phyloP scores from a whole-genome alignment of 257 asterid species.

The Nicotiana benthamiana region DNA sequence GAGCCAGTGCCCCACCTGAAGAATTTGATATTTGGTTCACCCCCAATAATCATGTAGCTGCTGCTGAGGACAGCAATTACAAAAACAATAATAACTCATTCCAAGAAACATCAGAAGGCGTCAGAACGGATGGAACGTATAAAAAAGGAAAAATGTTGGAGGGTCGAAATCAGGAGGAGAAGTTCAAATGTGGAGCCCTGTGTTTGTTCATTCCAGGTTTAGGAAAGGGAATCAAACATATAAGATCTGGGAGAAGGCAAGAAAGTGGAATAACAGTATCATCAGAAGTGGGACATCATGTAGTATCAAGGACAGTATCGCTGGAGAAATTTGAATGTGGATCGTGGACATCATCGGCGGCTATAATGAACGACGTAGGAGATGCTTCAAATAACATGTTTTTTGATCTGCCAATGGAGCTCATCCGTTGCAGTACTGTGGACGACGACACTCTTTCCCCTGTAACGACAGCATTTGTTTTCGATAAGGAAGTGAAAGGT shows the following conservation, averaged over 20 bases:
- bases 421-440: conserved; percentile 40
- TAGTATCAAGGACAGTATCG: conserved; percentile 57
- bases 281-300: conserved; percentile 7
- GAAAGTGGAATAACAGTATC: conserved; percentile 22
- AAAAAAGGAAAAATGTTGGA: neutral
- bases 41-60: neutral
- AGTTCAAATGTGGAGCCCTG: conserved; percentile 64
- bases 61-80: neutral
- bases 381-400: conserved; percentile 35
- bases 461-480: conserved; percentile 56
- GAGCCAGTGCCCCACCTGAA: conserved; percentile 47
- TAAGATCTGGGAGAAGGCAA: conserved; percentile 31
- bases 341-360: conserved; percentile 58
- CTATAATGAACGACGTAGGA: conserved; percentile 29
- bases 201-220: conserved; percentile 74
- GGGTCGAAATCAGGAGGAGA: conserved; percentile 13
- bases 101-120: neutral
- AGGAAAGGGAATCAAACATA: conserved; percentile 41
- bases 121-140: neutral
- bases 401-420: conserved; percentile 82
- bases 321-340: conserved; percentile 82
- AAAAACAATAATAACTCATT: neutral
- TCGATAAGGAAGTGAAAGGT: conserved; percentile 55
- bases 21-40: conserved; percentile 51
- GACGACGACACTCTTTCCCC: conserved; percentile 54